phyloP scores from a whole-genome alignment of 1,139 yeast genomes.

The Nakaseomyces delphensis region DNA sequence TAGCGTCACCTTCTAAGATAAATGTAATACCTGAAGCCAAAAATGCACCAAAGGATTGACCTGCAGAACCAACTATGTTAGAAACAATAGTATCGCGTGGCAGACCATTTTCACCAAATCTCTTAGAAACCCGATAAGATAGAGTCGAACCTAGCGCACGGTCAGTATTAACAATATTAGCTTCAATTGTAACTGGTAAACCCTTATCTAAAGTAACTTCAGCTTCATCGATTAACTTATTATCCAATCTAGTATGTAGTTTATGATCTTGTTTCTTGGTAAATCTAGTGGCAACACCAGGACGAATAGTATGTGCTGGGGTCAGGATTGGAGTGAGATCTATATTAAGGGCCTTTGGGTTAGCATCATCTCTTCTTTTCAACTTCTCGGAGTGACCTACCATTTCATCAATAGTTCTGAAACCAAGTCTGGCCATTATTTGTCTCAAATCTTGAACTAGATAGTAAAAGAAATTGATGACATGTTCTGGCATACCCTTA shows the following conservation, averaged over 20 bases:
- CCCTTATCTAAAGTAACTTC: slow-evolving; percentile 91
- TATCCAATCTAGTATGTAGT: slow-evolving; percentile 85
- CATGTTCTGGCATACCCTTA: slow-evolving; percentile 96
- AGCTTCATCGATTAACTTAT: slow-evolving; percentile 91
- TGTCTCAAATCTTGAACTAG: slow-evolving; percentile 85
- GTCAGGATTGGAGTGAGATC: slow-evolving; percentile 90
- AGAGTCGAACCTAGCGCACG: slow-evolving; percentile 93
- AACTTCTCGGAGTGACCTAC: slow-evolving; percentile 93
- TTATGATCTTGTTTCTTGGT: slow-evolving; percentile 92
- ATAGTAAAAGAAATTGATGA: slow-evolving; percentile 93
- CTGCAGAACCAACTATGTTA: slow-evolving; percentile 86
- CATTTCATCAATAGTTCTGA: slow-evolving; percentile 95
- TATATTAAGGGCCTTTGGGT: slow-evolving; percentile 82
- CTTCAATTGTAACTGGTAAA: slow-evolving; percentile 86
- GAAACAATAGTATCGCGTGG: slow-evolving; percentile 96
- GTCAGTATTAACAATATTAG: slow-evolving; percentile 89
- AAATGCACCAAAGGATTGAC: slow-evolving; percentile 98
- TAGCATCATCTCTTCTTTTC: slow-evolving; percentile 76
- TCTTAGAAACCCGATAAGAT: slow-evolving; percentile 87
- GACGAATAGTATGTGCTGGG: slow-evolving; percentile 93
- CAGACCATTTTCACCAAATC: slow-evolving; percentile 84
- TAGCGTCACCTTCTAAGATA: slow-evolving; percentile 94
- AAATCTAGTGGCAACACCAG: slow-evolving; percentile 94
- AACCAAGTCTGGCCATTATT: slow-evolving; percentile 91
- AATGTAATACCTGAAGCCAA: slow-evolving; percentile 92